Evolutionary conservation across 75 land plant species (phyloP).

Genomic region (Azolla pinnata): DNA sequence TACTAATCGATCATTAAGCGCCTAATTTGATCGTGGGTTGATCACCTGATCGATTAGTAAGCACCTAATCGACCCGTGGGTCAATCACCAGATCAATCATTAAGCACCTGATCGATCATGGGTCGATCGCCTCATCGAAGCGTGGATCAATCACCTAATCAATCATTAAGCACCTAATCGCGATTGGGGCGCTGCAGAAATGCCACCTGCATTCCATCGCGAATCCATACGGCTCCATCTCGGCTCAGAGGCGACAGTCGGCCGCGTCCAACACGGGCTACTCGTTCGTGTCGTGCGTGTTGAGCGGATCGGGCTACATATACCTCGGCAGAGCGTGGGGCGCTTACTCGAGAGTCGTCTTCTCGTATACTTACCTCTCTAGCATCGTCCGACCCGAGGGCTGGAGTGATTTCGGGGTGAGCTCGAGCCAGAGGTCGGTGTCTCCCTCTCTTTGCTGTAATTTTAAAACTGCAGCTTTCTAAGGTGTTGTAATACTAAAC

Average conservation of each 20-base stretch:
- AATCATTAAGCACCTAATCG: not conserved
- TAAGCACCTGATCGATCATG: no score
- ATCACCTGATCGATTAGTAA: no score
- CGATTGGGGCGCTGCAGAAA: slow-evolving; percentile 17
- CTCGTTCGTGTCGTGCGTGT: not conserved
- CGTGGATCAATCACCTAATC: no score
- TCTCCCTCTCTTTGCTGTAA: no score
- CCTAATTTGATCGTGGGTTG: no score
- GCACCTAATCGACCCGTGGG: no score
- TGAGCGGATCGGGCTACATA: slow-evolving; percentile 36
- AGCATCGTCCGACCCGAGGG: slow-evolving; percentile 45
- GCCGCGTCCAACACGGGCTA: not conserved
- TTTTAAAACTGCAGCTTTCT: no score
- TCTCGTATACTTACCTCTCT: slow-evolving; percentile 43
- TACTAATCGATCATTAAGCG: no score
- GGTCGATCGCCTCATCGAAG: no score
- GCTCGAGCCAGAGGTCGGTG: no score
- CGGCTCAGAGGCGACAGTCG: not conserved
- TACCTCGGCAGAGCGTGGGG: slow-evolving; percentile 62
- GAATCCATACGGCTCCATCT: not conserved
- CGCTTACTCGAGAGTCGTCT: slow-evolving; percentile 42
- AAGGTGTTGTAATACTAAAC: no score
- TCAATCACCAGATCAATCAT: no score
- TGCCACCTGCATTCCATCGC: not conserved
- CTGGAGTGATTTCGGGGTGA: slow-evolving; percentile 61